Evolutionary conservation across 208 protist species (phyloP).

Genomic region (Leishmania tarentolae): DNA sequence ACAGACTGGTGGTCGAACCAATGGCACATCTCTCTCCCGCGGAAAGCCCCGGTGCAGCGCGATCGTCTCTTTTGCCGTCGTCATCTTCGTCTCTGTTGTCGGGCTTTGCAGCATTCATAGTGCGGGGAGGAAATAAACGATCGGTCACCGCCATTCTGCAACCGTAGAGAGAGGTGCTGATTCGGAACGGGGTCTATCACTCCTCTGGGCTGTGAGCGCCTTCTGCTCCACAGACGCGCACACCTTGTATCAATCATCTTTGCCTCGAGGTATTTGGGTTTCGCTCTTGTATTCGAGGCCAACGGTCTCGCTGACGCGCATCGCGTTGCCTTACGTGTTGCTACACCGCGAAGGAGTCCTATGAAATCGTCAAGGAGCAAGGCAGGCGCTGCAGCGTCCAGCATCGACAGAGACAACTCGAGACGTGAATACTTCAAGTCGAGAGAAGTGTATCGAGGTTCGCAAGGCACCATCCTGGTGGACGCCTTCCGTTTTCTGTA

Average conservation of each 20-base stretch:
- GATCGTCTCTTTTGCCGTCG: neutral
- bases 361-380: neutral
- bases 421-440: slow-evolving; percentile 56
- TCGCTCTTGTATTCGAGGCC: neutral
- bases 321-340: too few relatives aligned
- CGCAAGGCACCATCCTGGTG: slow-evolving; percentile 55
- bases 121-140: neutral
- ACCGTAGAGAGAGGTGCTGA: neutral
- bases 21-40: neutral
- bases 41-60: neutral
- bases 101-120: neutral
- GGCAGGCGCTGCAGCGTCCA: neutral
- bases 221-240: neutral
- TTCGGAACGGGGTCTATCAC: neutral
- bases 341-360: too few relatives aligned
- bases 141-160: neutral
- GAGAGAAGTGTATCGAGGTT: slow-evolving; percentile 49
- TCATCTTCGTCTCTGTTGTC: neutral
- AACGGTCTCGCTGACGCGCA: too few relatives aligned
- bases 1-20: neutral
- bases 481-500: slow-evolving; percentile 68
- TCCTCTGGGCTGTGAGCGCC: neutral
- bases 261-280: neutral
- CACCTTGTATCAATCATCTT: neutral
- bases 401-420: neutral